Percentiles rank a stretch among this genome's conserved stretches.
These are phyloP conservation scores for Iodosphaeria phyllophila DNA, from an alignment of 2,329 filamentous ascomycete species.

Conservation along the genomic window DNA sequence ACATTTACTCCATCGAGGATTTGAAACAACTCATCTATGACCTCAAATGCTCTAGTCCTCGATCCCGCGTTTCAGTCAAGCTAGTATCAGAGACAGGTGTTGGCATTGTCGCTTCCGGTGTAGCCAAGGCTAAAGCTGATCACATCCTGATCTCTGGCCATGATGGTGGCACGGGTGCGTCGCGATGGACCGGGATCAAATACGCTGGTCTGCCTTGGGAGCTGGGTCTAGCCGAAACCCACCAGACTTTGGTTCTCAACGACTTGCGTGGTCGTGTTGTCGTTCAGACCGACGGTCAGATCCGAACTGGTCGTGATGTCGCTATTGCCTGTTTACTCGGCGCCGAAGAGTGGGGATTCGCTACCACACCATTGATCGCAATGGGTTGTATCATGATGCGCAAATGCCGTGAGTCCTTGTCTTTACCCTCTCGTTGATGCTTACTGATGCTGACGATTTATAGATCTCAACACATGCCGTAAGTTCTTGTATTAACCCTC, in stretches of 20 bases:
- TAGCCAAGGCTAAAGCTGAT: conserved; percentile 92
- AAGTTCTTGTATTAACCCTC: conserved; percentile 1
- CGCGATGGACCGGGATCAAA: conserved; percentile 96
- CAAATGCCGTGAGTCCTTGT: conserved; percentile 35
- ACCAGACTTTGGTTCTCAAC: conserved; percentile 90
- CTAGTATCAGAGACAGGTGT: conserved; percentile 95
- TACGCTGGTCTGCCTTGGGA: conserved; percentile 96
- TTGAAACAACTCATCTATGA: conserved; percentile 96
- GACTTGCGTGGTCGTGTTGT: conserved; percentile 90
- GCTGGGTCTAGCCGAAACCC: conserved; percentile 86
- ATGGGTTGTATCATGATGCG: conserved; percentile 97
- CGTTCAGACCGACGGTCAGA: conserved; percentile 88
- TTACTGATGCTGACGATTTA: conserved; percentile 6
- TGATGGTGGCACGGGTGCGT: conserved; percentile 91
- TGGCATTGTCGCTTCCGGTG: conserved; percentile 91
- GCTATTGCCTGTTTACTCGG: conserved; percentile 88
- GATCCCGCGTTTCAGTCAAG: conserved; percentile 86
- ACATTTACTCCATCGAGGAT: conserved; percentile 98
- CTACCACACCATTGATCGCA: conserved; percentile 82
- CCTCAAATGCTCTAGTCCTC: conserved; percentile 87
- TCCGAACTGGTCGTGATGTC: conserved; percentile 82
- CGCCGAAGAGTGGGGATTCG: conserved; percentile 97
- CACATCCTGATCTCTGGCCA: conserved; percentile 95
- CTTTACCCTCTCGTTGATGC: background rate
- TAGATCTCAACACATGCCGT: conserved; percentile 49